Evolutionary conservation across 805 yeast species (phyloP).

Genomic region (Candida maltosa): DNA sequence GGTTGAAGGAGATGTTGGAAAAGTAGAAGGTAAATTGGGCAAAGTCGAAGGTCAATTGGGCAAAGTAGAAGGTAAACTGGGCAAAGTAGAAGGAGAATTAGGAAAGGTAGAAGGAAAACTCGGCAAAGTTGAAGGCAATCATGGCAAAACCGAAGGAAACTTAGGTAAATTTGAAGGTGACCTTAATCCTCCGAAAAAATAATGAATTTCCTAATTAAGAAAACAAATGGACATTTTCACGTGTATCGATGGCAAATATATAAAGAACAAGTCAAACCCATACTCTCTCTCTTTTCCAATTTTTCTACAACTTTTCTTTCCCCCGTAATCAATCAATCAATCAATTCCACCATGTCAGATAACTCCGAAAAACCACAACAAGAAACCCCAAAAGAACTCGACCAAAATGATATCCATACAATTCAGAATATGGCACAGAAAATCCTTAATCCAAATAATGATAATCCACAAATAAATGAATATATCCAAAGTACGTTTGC

Average conservation of each 20-base stretch:
- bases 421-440: conserved; percentile 5
- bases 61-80: conserved; percentile 9
- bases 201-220: too few relatives aligned
- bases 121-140: neutral
- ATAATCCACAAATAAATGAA: conserved; percentile 23
- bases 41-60: conserved; percentile 11
- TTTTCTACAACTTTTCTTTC: neutral
- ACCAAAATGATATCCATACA: conserved; percentile 4
- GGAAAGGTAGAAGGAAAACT: neutral
- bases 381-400: too few relatives aligned
- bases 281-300: neutral
- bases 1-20: conserved; percentile 6
- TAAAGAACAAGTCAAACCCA: neutral
- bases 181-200: too few relatives aligned
- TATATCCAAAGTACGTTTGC: conserved; percentile 23
- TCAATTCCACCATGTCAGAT: too few relatives aligned
- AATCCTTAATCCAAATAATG: conserved; percentile 26
- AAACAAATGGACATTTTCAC: too few relatives aligned
- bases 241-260: too few relatives aligned
- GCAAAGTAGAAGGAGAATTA: neutral
- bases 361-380: too few relatives aligned
- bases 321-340: too few relatives aligned
- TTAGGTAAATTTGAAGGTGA: too few relatives aligned
- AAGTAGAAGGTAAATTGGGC: conserved; percentile 7
- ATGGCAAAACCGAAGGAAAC: too few relatives aligned